Conservation (phyloP, 129 eudicot species). For the Flaveria ramosissima region DNA sequence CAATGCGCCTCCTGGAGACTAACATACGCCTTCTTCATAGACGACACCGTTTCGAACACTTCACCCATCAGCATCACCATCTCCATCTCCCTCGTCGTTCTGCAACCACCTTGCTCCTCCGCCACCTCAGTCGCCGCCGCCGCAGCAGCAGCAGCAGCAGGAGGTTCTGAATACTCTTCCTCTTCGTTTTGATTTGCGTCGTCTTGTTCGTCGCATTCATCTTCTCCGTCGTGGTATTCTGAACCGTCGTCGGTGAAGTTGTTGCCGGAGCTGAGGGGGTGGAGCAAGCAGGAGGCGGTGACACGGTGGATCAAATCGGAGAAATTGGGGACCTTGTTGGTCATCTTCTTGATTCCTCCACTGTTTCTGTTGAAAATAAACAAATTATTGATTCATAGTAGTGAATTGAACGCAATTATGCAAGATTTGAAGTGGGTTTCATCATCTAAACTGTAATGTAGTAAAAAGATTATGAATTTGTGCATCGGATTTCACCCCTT, state of each 20-base stretch:
- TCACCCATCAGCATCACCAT: conserved; percentile 52
- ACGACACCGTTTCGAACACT: conserved; percentile 72
- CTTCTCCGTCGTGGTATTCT: conserved; percentile 13
- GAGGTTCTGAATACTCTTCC: conserved; percentile 19
- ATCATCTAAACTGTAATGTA: too few relatives aligned
- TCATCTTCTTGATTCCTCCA: conserved; percentile 52
- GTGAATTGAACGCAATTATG: not conserved
- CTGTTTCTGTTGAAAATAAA: conserved; percentile 29
- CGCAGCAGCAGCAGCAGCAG: not conserved
- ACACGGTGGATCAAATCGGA: conserved; percentile 89
- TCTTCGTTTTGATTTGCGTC: conserved; percentile 38
- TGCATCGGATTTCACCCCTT: not conserved
- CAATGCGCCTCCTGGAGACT: conserved; percentile 79
- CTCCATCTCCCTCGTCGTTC: conserved; percentile 33
- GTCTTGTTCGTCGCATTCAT: conserved; percentile 18
- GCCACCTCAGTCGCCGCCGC: conserved; percentile 15
- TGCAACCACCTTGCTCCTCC: conserved; percentile 19
- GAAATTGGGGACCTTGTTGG: conserved; percentile 66
- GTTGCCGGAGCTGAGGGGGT: conserved; percentile 54
- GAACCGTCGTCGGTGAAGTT: conserved; percentile 34
- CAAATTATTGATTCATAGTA: not conserved
- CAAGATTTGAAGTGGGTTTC: not conserved
- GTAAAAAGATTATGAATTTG: not conserved
- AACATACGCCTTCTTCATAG: conserved; percentile 73
- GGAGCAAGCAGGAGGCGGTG: conserved; percentile 77